Evolutionary conservation across 805 yeast genomes (phyloP), one percentile per base, ranked within the genome.

Genomic region (Yamadazyma paraphyllophila): DNA sequence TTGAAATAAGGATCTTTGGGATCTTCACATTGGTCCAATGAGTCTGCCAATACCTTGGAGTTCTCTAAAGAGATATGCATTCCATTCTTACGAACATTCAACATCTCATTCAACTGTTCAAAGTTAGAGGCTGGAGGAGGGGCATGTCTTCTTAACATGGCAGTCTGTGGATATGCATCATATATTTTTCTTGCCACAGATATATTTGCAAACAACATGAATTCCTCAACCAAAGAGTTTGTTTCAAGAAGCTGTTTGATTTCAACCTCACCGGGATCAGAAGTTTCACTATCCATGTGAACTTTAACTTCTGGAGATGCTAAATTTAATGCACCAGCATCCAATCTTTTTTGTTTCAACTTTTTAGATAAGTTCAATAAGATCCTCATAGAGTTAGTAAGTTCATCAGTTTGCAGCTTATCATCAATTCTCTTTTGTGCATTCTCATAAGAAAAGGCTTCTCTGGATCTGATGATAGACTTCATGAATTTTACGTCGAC

Each of bases 271-370:
- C 85, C 85, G 1, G 99, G 98, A 64, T 94, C 99, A 1, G 96
- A 85, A 2, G 98, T 90, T 67, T 94, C 99, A 60, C 92, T 85
- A 59, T 94, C 99, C 84, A 91, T 85, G 57, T 90, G 94, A 31
- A 94, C 96, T 65, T 92, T 92, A 40, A 94, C 99, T 64, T 94
- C 99, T 0, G 99, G 99, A 2, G 97, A 89, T 0, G 99, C 97
- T 55, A 94, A 73, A 63, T 94, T 94, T 62, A 94, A 77, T 0
- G 99, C 99, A 69, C 99, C 99, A 2, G 95, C 94, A 52, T 85
- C 92, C 58, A 91, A 68, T 65, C 99, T 79, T 61, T 82, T 80
- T 65, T 88, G 89, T 63, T 88, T 90, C 58, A 94, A 73, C 54
- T 83, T 82, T 60, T 88, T 88, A 2, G 98, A 91, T n/a, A 94